Conservation (phyloP, 2,329 filamentous ascomycete genomes). For the Paraconiothyrium brasiliense region DNA sequence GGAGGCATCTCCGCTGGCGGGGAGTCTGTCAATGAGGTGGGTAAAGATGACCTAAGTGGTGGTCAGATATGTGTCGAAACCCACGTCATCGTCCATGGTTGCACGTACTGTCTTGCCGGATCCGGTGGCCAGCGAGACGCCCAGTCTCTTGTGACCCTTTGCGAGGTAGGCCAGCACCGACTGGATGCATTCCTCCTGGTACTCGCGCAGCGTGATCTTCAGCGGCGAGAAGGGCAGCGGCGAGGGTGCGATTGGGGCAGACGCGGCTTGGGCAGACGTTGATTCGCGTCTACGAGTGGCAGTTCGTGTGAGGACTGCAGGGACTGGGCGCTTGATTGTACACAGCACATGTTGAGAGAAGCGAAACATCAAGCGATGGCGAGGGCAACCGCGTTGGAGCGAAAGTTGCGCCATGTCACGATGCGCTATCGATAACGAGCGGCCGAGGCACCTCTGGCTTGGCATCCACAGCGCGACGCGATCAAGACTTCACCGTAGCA, state of each 20-base stretch:
- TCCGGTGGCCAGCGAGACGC: conserved; percentile 86
- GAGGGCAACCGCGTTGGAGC: conserved; percentile 18
- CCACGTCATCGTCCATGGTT: background rate
- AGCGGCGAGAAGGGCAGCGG: conserved; percentile 25
- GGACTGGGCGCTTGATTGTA: conserved; percentile 25
- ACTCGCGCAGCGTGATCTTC: conserved; percentile 74
- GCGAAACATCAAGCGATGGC: conserved; percentile 43
- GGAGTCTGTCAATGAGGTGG: conserved; percentile 84
- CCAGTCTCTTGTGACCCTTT: conserved; percentile 79
- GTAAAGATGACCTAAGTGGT: conserved; percentile 85
- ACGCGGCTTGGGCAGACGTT: conserved; percentile 8
- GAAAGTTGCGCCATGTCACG: conserved; percentile 36
- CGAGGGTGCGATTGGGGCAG: conserved; percentile 16
- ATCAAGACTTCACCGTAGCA: background rate
- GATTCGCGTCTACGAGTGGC: conserved; percentile 18
- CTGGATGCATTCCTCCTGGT: conserved; percentile 91
- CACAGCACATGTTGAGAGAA: conserved; percentile 42
- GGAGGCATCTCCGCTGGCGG: conserved; percentile 65
- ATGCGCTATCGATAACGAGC: conserved; percentile 7
- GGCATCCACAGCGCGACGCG: background rate
- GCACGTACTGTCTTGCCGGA: conserved; percentile 81
- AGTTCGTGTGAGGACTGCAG: conserved; percentile 14
- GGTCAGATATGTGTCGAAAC: background rate
- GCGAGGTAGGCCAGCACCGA: conserved; percentile 76
- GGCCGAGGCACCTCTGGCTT: conserved; percentile 20